Evolutionary conservation across 768 basidiomycete species (phyloP).

Genomic region (Cantharellus cinnabarinus): DNA sequence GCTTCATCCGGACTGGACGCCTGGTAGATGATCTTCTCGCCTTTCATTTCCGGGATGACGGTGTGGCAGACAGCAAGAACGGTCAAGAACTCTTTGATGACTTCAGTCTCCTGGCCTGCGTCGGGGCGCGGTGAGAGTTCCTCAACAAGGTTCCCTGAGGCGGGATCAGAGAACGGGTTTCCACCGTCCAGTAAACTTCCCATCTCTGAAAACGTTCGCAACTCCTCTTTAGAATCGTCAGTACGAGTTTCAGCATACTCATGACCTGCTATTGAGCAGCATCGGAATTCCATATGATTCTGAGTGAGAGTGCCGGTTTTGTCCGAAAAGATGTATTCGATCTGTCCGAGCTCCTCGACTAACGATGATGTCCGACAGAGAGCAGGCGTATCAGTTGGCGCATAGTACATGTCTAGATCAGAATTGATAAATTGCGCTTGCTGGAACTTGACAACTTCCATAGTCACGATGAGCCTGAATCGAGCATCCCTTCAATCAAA

Average conservation of each 20-base stretch:
- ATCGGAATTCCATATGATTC: conserved; percentile 95
- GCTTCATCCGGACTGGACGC: conserved; percentile 97
- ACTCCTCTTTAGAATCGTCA: conserved; percentile 60
- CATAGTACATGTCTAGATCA: conserved; percentile 97
- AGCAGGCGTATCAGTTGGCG: conserved; percentile 85
- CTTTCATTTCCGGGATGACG: conserved; percentile 81
- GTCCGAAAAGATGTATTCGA: conserved; percentile 89
- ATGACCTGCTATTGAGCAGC: conserved; percentile 72
- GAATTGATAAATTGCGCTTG: conserved; percentile 95
- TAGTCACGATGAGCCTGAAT: conserved; percentile 72
- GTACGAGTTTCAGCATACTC: conserved; percentile 71
- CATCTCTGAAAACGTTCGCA: conserved; percentile 68
- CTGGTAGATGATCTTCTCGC: conserved; percentile 78
- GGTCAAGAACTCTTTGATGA: conserved; percentile 52
- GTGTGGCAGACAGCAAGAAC: conserved; percentile 93
- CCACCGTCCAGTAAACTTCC: conserved; percentile 24
- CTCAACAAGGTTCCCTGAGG: background rate
- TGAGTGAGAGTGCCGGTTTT: conserved; percentile 90
- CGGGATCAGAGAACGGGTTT: conserved; percentile 20
- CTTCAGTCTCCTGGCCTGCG: conserved; percentile 17
- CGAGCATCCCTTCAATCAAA: background rate
- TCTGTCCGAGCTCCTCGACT: conserved; percentile 96
- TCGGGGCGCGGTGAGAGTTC: background rate
- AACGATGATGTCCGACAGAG: conserved; percentile 94
- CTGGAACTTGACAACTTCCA: conserved; percentile 98